Evolutionary conservation across 2,329 filamentous ascomycete genomes (phyloP).

Genomic region (Xylaria hypoxylon): DNA sequence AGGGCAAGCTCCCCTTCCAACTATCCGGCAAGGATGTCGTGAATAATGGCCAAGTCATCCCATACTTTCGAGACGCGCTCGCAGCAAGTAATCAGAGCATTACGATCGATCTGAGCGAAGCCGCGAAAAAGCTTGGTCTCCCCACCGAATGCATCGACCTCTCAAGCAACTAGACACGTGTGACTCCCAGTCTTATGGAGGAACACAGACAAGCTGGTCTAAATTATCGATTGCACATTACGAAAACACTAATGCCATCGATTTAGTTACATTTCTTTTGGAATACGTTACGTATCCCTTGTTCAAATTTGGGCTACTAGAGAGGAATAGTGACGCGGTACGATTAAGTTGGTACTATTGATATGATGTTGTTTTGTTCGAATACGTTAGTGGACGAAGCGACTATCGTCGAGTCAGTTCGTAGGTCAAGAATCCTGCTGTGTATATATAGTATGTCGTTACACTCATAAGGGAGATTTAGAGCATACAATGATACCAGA

Average conservation of each 20-base stretch:
- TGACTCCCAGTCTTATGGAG: not conserved
- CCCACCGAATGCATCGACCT: constrained; percentile 6
- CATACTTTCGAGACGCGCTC: constrained; percentile 69
- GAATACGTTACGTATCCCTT: not conserved
- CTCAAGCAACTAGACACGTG: not conserved
- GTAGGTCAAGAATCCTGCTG: not conserved
- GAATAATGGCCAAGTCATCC: constrained; percentile 63
- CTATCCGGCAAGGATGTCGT: constrained; percentile 65
- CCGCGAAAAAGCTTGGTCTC: constrained; percentile 27
- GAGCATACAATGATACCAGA: not conserved
- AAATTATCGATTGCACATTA: not conserved
- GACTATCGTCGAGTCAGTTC: not conserved
- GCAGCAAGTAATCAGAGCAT: constrained; percentile 63
- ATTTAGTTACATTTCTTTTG: not conserved
- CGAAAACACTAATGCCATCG: not conserved
- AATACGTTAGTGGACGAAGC: not conserved
- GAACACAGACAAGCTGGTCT: not conserved
- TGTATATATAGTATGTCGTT: not conserved
- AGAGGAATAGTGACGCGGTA: not conserved
- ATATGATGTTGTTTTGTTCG: not conserved
- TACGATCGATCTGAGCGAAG: constrained; percentile 56
- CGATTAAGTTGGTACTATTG: not conserved
- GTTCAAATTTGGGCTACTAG: not conserved
- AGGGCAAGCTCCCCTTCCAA: constrained; percentile 65
- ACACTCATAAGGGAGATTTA: not conserved